Conservation (phyloP, 148 eudicot genomes). For the Vaccinium myrtillus region DNA sequence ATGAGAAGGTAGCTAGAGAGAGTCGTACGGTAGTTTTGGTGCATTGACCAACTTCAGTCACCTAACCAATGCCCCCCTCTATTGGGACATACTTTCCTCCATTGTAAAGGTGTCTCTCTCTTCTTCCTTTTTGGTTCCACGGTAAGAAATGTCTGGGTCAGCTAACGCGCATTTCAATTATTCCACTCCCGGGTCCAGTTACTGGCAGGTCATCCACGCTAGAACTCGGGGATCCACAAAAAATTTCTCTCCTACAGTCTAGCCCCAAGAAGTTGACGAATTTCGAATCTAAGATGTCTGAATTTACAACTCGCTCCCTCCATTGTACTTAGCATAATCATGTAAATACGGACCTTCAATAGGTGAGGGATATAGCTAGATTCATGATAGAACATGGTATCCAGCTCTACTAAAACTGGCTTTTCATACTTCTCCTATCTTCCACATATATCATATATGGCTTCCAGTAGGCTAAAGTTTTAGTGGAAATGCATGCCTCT, state of each 20-base stretch:
- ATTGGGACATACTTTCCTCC: not conserved
- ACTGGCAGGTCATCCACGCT: no score
- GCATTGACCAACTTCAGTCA: constrained; percentile 17
- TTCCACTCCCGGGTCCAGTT: accelerated
- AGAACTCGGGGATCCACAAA: no score
- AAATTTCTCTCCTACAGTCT: no score
- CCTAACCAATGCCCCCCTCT: not conserved
- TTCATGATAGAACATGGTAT: not conserved
- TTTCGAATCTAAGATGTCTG: no score
- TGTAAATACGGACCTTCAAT: not conserved
- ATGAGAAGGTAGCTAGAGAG: not conserved
- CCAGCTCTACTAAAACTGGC: constrained; percentile 7
- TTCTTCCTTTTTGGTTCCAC: no score
- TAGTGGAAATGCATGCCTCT: not conserved
- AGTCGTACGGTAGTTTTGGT: constrained; percentile 10
- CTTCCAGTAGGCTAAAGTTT: not conserved
- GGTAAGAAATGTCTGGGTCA: no score
- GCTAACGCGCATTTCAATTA: no score
- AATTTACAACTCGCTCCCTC: not conserved
- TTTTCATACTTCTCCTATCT: not conserved
- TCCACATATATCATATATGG: not conserved
- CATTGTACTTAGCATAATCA: not conserved
- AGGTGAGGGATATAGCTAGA: constrained; percentile 5
- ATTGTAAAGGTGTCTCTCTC: not conserved
- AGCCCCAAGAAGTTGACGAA: no score